phyloP scores from a whole-genome alignment of 73 alveolate species.

The Tetrahymena thermophila region DNA sequence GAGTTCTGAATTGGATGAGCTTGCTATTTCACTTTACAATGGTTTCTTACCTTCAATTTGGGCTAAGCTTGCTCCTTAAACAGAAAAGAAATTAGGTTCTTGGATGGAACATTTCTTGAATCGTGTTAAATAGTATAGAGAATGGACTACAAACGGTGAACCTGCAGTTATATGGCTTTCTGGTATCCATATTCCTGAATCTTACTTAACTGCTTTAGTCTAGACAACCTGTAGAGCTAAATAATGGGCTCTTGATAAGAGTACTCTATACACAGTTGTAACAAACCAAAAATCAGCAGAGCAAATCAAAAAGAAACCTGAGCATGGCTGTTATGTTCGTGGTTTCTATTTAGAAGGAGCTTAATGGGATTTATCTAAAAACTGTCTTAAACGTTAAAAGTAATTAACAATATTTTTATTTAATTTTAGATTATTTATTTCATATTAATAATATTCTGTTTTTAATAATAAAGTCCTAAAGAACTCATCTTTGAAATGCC shows the following conservation, averaged over 20 bases:
- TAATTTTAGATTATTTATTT: background rate
- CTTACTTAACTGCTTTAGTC: slow-evolving; percentile 97
- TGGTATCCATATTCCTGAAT: slow-evolving; percentile 99
- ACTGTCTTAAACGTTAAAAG: slow-evolving; percentile 56
- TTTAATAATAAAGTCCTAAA: slow-evolving; percentile 82
- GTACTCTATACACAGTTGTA: slow-evolving; percentile 96
- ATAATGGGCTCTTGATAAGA: slow-evolving; percentile 99
- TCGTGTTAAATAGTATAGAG: slow-evolving; percentile 91
- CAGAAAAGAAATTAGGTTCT: slow-evolving; percentile 93
- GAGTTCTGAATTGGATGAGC: slow-evolving; percentile 84
- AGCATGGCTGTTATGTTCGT: slow-evolving; percentile 95
- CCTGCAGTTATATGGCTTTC: slow-evolving; percentile 99
- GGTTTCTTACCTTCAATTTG: slow-evolving; percentile 92
- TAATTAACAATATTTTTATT: background rate
- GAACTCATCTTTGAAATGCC: slow-evolving; percentile 96
- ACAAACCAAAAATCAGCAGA: slow-evolving; percentile 78
- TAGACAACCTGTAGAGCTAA: slow-evolving; percentile 98
- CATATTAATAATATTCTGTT: too few relatives aligned
- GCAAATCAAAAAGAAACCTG: slow-evolving; percentile 88
- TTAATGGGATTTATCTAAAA: slow-evolving; percentile 92
- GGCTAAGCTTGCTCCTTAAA: slow-evolving; percentile 94
- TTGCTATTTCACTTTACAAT: slow-evolving; percentile 77
- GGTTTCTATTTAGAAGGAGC: slow-evolving; percentile 99
- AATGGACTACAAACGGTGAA: slow-evolving; percentile 91
- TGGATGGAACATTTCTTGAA: slow-evolving; percentile 95